Evolutionary conservation across 495 filamentous ascomycete species (phyloP).

Genomic region (Clohesyomyces aquaticus): DNA sequence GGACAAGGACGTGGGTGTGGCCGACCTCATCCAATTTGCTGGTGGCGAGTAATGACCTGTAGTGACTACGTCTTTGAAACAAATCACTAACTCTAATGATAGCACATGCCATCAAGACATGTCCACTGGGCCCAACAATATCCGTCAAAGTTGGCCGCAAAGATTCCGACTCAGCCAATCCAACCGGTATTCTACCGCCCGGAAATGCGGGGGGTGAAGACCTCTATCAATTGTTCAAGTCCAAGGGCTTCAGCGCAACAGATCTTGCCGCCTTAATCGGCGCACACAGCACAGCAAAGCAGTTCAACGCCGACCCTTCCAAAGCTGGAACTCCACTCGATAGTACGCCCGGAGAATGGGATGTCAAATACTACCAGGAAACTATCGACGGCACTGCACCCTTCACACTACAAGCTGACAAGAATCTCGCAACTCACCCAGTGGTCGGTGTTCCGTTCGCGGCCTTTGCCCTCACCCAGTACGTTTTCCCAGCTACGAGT

Average conservation of each 20-base stretch:
- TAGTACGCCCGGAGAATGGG: conserved; percentile 40
- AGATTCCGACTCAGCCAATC: conserved; percentile 31
- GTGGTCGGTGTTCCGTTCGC: conserved; percentile 10
- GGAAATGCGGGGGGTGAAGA: conserved; percentile 2
- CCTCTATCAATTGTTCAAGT: conserved; percentile 35
- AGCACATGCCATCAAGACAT: conserved; percentile 41
- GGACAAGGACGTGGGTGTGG: conserved; percentile 35
- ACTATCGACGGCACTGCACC: conserved; percentile 26
- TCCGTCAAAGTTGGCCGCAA: conserved; percentile 38
- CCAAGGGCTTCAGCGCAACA: conserved; percentile 38
- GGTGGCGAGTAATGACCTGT: conserved; percentile 26
- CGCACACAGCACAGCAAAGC: conserved; percentile 36
- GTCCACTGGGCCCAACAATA: conserved; percentile 35
- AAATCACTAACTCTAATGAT: conserved; percentile 1
- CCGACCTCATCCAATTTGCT: conserved; percentile 43
- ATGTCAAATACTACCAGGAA: conserved; percentile 35
- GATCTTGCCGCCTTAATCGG: conserved; percentile 42
- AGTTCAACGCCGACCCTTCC: conserved; percentile 27
- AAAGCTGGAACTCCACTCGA: conserved; percentile 33
- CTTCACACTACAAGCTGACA: conserved; percentile 38
- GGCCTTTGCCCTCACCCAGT: conserved; percentile 34
- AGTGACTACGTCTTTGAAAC: background rate
- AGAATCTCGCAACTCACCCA: conserved; percentile 27
- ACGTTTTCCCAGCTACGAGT: too few relatives aligned
- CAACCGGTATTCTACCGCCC: conserved; percentile 32